A percentile compares a stretch with the other conserved stretches of the same genome.
Evolutionary conservation across 177 flowering plant species (phyloP).

Genomic region (Vitis hybrid): DNA sequence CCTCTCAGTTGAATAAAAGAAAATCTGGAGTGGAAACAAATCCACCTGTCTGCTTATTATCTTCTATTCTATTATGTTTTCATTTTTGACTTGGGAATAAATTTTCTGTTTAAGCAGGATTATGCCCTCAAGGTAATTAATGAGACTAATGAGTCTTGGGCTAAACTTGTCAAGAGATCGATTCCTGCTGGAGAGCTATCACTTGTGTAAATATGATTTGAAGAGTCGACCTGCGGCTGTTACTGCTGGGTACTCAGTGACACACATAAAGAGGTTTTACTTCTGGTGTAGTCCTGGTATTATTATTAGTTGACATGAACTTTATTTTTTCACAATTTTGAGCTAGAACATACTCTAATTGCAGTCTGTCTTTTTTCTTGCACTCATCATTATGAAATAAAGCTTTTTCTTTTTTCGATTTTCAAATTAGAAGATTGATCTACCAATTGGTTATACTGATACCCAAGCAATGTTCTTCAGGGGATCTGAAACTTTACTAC

Average conservation of each 20-base stretch:
- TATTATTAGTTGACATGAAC: background rate
- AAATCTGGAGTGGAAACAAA: no score
- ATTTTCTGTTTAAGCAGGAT: constrained; percentile 46
- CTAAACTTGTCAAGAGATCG: constrained; percentile 83
- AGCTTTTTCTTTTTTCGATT: no score
- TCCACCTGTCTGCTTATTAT: no score
- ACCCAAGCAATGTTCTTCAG: no score
- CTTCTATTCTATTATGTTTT: background rate
- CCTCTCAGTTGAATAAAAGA: no score
- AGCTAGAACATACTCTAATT: no score
- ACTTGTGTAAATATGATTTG: constrained; percentile 46
- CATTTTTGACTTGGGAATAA: background rate
- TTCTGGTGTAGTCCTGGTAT: background rate
- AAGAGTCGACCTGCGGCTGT: constrained; percentile 1
- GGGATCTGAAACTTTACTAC: no score
- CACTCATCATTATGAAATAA: no score
- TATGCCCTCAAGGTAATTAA: constrained; percentile 82
- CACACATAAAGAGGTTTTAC: background rate
- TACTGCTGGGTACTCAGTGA: background rate
- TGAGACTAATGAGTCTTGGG: constrained; percentile 94
- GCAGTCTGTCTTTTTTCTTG: no score
- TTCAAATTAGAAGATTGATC: no score
- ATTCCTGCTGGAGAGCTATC: constrained; percentile 85
- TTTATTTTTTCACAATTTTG: no score
- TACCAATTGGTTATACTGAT: no score